phyloP scores from a whole-genome alignment of 345 rosid genomes.

The Gossypium turneri region DNA sequence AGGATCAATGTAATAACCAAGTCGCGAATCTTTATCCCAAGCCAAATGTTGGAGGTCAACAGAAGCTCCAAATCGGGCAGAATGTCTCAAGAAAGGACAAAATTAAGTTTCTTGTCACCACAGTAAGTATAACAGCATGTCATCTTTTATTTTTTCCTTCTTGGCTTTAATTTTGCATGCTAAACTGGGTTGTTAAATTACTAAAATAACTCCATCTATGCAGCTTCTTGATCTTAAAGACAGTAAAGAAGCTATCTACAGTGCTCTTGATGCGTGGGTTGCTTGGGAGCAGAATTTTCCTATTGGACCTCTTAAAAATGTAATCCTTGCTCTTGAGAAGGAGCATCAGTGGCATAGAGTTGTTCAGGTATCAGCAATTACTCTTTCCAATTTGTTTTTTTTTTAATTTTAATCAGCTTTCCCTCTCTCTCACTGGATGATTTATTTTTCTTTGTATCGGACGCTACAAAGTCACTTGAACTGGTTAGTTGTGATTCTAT shows the following conservation, averaged over 20 bases:
- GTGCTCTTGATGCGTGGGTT: conserved; percentile 94
- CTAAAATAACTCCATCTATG: conserved; percentile 12
- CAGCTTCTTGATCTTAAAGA: conserved; percentile 78
- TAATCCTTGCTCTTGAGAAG: conserved; percentile 64
- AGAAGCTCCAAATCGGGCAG: conserved; percentile 45
- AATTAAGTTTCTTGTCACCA: conserved; percentile 57
- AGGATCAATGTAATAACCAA: neutral
- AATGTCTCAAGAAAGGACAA: conserved; percentile 71
- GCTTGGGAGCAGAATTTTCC: conserved; percentile 94
- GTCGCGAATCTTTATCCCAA: neutral
- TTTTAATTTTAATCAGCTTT: neutral
- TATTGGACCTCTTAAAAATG: conserved; percentile 64
- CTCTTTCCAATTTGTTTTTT: neutral
- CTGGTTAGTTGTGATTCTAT: neutral
- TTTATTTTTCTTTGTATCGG: neutral
- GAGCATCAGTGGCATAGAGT: conserved; percentile 86
- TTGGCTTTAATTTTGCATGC: neutral
- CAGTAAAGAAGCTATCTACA: conserved; percentile 76
- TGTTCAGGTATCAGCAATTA: conserved; percentile 56
- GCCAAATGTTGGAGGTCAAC: conserved; percentile 24
- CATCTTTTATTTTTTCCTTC: neutral
- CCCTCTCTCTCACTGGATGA: neutral
- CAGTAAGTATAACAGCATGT: conserved; percentile 40
- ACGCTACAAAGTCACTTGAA: neutral
- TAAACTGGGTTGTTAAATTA: conserved; percentile 10